These are phyloP conservation scores for Claviceps spartinae DNA, from an alignment of 2,329 filamentous ascomycete species.

Conservation along the genomic window DNA sequence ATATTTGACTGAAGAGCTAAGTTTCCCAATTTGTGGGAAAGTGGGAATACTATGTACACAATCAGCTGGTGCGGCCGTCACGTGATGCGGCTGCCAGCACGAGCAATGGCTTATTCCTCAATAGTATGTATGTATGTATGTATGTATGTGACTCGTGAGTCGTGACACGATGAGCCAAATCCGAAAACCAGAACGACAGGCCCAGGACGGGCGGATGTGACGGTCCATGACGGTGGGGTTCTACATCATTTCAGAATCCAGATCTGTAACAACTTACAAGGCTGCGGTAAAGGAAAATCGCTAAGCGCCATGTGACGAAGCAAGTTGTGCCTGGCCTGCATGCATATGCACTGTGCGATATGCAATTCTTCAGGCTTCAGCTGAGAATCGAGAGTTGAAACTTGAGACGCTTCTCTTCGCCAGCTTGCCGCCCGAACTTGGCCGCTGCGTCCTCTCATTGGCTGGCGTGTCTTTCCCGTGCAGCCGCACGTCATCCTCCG, in stretches of 20 bases:
- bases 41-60: no score
- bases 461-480: background rate
- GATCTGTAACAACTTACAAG: background rate
- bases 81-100: no score
- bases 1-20: no score
- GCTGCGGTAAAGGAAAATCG: background rate
- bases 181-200: background rate
- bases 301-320: background rate
- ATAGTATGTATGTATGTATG: no score
- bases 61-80: no score
- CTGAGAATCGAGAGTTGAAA: background rate
- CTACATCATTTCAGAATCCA: no score
- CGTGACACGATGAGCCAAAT: background rate
- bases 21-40: no score
- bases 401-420: no score
- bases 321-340: background rate
- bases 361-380: background rate
- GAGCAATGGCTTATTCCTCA: no score
- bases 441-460: background rate
- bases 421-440: no score
- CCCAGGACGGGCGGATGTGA: background rate
- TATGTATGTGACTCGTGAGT: no score
- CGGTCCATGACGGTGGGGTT: background rate
- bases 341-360: background rate
- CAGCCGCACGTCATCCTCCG: constrained; percentile 1